Base-by-base conservation (phyloP, 805 yeast species). In the Groenewaldozyma salmanticensis region DNA sequence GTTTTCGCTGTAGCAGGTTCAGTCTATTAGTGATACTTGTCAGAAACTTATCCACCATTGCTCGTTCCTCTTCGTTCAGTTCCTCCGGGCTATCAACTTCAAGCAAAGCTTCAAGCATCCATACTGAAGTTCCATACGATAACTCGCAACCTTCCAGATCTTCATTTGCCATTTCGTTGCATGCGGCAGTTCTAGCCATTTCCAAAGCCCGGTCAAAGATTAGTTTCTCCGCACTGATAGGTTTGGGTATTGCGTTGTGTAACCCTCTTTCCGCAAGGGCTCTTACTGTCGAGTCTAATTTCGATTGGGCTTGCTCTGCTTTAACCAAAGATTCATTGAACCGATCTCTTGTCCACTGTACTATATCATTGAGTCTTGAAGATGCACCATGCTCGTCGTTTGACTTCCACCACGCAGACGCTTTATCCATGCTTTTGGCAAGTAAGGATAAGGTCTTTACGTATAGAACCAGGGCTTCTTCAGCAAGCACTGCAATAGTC, bases 121-220 rank as follows among this genome's bases (percentile, higher is more conserved):
- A 90, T 39, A 90, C 75, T 0, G 96, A 79, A 0, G 95, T 85
- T 3, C 94, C 84, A 58, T 90, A 90, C 5, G 90, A 82, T 44
- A 83, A 62, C 60, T 88, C 96, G 61, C 96, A 88, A 4, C 81
- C 82, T 16, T 68, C 65, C 38, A 83, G 58, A 54, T 81, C 87
- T 42, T 76, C 81, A 35, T 83, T 83, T 32, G 72, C 74, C 52
- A 87, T 68, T 62, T 90, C 98, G 57, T 81, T 78, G 42, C 82
- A 80, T 0, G 97, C 97, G 1, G 97, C 95, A 38, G 77, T 77
- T 52, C 94, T 75, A 2, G 95, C 83, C 67, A 88, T 84, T 54
- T 90, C 97, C 54, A 90, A 70, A 2, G 97, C 96, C 37, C 97
- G 70, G 52, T 92, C 96, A 62, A 90, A 92, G 20, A 88, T 75